A percentile compares a stretch with the other conserved stretches of the same genome.
These are phyloP conservation scores for Dactylellina drechsleri DNA, from an alignment of 2,329 filamentous ascomycete genomes.

Conservation along the genomic window DNA sequence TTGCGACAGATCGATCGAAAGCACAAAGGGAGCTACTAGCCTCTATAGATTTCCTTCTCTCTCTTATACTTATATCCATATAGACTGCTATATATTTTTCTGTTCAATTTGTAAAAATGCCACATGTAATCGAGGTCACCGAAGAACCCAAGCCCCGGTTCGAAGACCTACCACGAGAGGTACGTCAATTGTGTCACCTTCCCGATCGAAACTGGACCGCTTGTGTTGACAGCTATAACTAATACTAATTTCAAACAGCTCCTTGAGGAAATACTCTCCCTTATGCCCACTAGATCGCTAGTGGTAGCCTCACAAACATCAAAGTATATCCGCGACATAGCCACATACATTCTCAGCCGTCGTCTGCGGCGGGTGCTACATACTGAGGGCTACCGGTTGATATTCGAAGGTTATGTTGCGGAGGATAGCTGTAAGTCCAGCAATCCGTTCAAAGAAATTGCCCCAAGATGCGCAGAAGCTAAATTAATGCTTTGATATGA, in stretches of 20 bases:
- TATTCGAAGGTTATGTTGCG: slow-evolving; percentile 41
- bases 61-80: slow-evolving; percentile 4
- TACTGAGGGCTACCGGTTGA: slow-evolving; percentile 29
- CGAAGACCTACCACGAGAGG: slow-evolving; percentile 42
- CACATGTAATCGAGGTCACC: slow-evolving; percentile 38
- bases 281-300: slow-evolving; percentile 40
- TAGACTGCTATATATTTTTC: not conserved
- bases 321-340: slow-evolving; percentile 47
- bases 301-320: slow-evolving; percentile 32
- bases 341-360: slow-evolving; percentile 43
- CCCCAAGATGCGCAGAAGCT: not conserved
- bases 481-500: not conserved
- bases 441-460: not conserved
- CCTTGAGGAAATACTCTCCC: slow-evolving; percentile 44
- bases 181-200: slow-evolving; percentile 45
- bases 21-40: not conserved
- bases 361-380: slow-evolving; percentile 32
- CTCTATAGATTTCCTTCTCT: slow-evolving; percentile 19
- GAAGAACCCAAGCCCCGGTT: slow-evolving; percentile 33
- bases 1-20: not conserved
- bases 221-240: not conserved
- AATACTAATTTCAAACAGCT: slow-evolving; percentile 11
- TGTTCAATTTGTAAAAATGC: slow-evolving; percentile 20
- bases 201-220: slow-evolving; percentile 31
- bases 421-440: slow-evolving; percentile 26